Evolutionary conservation across 495 filamentous ascomycete genomes (phyloP).

Genomic region (Haplographium delicatum): DNA sequence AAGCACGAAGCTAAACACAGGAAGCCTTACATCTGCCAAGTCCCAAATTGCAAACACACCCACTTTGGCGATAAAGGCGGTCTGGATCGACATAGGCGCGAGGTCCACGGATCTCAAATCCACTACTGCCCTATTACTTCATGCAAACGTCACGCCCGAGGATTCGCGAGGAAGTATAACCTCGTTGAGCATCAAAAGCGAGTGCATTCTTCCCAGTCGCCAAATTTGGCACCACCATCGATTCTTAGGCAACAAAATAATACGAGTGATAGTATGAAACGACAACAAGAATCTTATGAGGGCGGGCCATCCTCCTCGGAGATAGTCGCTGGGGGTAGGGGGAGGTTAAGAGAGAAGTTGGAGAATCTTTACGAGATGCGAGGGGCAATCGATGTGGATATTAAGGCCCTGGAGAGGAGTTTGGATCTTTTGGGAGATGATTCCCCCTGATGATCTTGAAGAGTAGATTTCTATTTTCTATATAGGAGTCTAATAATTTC

Average conservation of each 20-base stretch:
- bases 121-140: conserved; percentile 10
- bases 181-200: conserved; percentile 13
- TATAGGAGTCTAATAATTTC: background rate
- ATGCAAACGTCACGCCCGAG: conserved; percentile 9
- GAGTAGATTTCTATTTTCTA: background rate
- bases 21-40: conserved; percentile 8
- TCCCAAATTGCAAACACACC: conserved; percentile 13
- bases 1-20: conserved; percentile 16
- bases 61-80: conserved; percentile 18
- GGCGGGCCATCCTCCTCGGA: conserved; percentile 3
- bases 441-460: conserved; percentile 2
- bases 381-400: conserved; percentile 12
- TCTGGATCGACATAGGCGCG: conserved; percentile 13
- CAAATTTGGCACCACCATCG: background rate
- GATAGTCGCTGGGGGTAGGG: background rate
- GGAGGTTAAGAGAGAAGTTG: conserved; percentile 10
- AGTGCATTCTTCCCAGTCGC: conserved; percentile 9
- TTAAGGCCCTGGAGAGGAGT: conserved; percentile 11
- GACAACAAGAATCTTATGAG: conserved; percentile 1
- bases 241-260: background rate
- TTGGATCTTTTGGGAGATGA: conserved; percentile 8
- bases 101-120: conserved; percentile 14
- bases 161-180: conserved; percentile 15
- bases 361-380: background rate
- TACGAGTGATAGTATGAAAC: conserved; percentile 7